A percentile compares a stretch with the other conserved stretches of the same genome.
phyloP scores from a whole-genome alignment of 805 yeast genomes.

The Barnettozyma wickerhamii region DNA sequence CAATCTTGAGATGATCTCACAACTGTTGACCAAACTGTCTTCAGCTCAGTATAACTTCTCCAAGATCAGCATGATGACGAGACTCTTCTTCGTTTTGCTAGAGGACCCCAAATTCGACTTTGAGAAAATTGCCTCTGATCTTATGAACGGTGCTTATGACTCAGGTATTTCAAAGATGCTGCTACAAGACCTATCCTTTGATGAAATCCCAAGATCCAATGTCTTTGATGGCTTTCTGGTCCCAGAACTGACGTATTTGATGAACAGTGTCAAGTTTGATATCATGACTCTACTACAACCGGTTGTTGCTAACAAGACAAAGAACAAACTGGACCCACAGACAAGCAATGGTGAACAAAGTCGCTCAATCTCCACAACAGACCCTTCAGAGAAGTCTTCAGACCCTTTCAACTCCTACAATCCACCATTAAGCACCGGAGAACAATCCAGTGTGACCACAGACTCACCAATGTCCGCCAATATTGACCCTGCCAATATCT shows the following conservation, averaged over 20 bases:
- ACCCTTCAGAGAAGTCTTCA: neutral
- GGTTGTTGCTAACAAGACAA: neutral
- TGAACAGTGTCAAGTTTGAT: slow-evolving; percentile 10
- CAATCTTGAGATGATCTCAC: slow-evolving; percentile 12
- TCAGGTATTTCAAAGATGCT: slow-evolving; percentile 1
- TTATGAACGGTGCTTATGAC: slow-evolving; percentile 2
- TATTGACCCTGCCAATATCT: neutral
- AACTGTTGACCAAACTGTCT: slow-evolving; percentile 14
- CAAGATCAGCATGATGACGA: slow-evolving; percentile 13
- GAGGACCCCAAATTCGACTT: slow-evolving; percentile 20
- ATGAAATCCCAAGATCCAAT: slow-evolving; percentile 20
- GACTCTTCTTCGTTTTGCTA: slow-evolving; percentile 13
- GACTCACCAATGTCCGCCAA: neutral
- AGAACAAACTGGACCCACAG: neutral
- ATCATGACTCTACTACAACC: slow-evolving; percentile 19
- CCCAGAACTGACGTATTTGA: slow-evolving; percentile 13
- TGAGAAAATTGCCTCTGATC: slow-evolving; percentile 6
- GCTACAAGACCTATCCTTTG: slow-evolving; percentile 12
- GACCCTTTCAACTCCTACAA: slow-evolving; percentile 1
- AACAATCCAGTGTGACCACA: neutral
- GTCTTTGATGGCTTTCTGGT: slow-evolving; percentile 14
- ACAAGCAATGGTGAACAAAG: neutral
- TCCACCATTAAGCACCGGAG: neutral
- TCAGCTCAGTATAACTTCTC: slow-evolving; percentile 17
- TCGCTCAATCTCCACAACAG: neutral